A percentile compares a stretch with the other conserved stretches of the same genome.
Conservation (phyloP, 441 rosid genomes). For the Rhodomyrtus psidioides region DNA sequence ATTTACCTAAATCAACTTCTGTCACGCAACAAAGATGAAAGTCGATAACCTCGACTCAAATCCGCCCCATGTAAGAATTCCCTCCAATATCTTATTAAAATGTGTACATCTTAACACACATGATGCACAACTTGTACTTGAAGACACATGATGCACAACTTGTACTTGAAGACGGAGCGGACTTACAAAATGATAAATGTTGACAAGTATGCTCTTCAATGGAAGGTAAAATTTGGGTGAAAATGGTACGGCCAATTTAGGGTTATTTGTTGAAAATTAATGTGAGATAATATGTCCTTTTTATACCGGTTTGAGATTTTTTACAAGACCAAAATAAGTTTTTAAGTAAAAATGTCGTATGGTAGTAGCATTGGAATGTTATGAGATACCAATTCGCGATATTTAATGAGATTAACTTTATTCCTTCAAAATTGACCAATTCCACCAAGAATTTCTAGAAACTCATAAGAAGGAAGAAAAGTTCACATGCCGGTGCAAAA, state of each 20-base stretch:
- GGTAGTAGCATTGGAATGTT: rapidly evolving
- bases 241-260: background rate
- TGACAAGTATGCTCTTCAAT: background rate
- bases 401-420: background rate
- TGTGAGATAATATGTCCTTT: rapidly evolving
- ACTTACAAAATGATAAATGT: background rate
- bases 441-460: background rate
- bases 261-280: background rate
- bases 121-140: background rate
- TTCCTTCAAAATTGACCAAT: background rate
- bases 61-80: rapidly evolving
- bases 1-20: no score
- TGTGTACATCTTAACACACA: background rate
- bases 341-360: background rate
- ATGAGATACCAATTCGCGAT: background rate
- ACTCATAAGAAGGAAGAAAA: background rate
- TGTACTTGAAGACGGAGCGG: background rate
- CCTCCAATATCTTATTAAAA: background rate
- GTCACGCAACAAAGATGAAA: background rate
- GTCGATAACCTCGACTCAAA: background rate
- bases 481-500: background rate
- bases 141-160: background rate
- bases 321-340: background rate
- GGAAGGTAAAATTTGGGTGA: background rate
- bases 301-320: background rate